Conservation (phyloP, 2,329 filamentous ascomycete species). For the Colletotrichum cuscutae region DNA sequence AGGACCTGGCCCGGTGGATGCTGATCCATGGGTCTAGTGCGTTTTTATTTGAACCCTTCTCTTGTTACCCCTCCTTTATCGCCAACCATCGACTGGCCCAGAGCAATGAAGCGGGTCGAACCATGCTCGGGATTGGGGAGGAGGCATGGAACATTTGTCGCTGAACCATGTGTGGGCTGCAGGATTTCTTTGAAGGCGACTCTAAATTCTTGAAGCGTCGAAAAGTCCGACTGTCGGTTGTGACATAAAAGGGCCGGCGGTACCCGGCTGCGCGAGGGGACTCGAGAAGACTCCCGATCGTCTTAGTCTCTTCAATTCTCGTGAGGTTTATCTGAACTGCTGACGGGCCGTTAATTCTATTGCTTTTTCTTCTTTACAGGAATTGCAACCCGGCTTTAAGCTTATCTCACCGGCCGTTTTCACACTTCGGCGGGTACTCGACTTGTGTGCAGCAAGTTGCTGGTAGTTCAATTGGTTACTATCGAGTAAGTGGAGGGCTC, state of each 20-base stretch:
- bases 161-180: slow-evolving; percentile 11
- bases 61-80: slow-evolving; percentile 30
- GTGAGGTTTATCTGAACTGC: background rate
- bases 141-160: background rate
- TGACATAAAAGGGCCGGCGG: slow-evolving; percentile 19
- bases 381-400: background rate
- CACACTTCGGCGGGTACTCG: background rate
- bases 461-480: background rate
- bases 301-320: background rate
- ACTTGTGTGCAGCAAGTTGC: background rate
- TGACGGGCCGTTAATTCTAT: background rate
- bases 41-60: background rate
- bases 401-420: background rate
- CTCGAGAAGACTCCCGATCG: background rate
- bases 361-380: background rate
- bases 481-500: background rate
- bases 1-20: background rate
- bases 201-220: background rate
- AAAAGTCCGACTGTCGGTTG: background rate
- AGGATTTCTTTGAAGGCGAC: background rate
- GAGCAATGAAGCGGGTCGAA: slow-evolving; percentile 21
- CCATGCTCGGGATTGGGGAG: background rate
- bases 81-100: slow-evolving; percentile 22
- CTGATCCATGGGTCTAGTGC: slow-evolving; percentile 10
- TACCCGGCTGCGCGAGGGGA: background rate